phyloP scores from a whole-genome alignment of 106 monocot species.

The Vanilla planifolia region DNA sequence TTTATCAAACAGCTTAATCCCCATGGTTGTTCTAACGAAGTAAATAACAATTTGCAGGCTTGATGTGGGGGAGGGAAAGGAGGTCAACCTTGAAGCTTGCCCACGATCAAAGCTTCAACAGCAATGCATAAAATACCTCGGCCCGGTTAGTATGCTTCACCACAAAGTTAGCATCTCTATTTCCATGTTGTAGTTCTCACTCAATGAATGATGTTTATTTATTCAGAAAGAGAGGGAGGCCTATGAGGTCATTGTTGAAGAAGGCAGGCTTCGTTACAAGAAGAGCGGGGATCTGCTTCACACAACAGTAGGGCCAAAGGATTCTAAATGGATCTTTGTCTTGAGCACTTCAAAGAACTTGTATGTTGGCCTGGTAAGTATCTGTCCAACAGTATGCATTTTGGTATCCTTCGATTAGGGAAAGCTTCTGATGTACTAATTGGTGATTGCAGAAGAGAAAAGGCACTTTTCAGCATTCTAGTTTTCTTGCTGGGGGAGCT shows the following conservation, averaged over 20 bases:
- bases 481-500: conserved; percentile 92
- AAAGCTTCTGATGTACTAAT: not conserved
- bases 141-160: conserved; percentile 44
- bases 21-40: not conserved
- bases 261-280: conserved; percentile 14
- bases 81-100: conserved; percentile 61
- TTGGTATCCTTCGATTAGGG: not conserved
- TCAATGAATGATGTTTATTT: not conserved
- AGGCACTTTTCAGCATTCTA: conserved; percentile 91
- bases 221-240: conserved; percentile 82
- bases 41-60: conserved; percentile 31
- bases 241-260: conserved; percentile 20
- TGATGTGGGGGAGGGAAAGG: conserved; percentile 95
- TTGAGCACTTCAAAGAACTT: conserved; percentile 16
- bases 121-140: conserved; percentile 95
- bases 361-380: conserved; percentile 8
- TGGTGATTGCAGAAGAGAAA: conserved; percentile 63
- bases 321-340: conserved; percentile 28
- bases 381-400: not conserved
- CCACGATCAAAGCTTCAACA: conserved; percentile 71
- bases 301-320: conserved; percentile 5
- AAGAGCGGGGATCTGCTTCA: conserved; percentile 5
- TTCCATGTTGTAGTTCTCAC: too few relatives aligned
- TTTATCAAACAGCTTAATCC: too few relatives aligned
- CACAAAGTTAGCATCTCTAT: not conserved